Conservation (phyloP, 2,329 filamentous ascomycete species). For the Elsinoe australis region DNA sequence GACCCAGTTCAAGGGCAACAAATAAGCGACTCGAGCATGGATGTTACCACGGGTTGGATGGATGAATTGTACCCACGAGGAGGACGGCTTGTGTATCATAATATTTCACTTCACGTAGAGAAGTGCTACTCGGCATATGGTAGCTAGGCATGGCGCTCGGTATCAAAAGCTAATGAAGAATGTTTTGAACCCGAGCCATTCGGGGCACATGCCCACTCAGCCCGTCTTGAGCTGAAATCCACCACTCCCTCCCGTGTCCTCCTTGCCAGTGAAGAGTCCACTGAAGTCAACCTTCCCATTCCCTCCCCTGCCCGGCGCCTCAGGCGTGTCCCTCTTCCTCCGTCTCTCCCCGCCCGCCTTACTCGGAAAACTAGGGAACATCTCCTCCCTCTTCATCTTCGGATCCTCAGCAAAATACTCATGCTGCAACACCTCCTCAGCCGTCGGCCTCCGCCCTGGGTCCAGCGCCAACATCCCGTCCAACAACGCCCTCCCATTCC, state of each 20-base stretch:
- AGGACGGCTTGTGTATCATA: slow-evolving; percentile 12
- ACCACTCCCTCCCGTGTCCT: slow-evolving; percentile 41
- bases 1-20: slow-evolving; percentile 32
- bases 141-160: neutral
- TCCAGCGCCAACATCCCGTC: slow-evolving; percentile 65
- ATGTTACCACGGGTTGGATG: neutral
- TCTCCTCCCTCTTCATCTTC: slow-evolving; percentile 75
- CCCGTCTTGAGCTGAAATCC: no score
- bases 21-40: neutral
- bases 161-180: neutral
- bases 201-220: slow-evolving; percentile 29
- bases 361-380: slow-evolving; percentile 96
- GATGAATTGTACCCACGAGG: slow-evolving; percentile 1
- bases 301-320: slow-evolving; percentile 73
- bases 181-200: no score
- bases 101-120: neutral
- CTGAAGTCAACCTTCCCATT: slow-evolving; percentile 47
- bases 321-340: slow-evolving; percentile 64
- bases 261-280: slow-evolving; percentile 42
- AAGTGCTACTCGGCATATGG: neutral
- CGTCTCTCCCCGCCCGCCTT: slow-evolving; percentile 91
- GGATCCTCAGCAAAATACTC: slow-evolving; percentile 85
- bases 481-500: slow-evolving; percentile 64
- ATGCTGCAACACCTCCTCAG: slow-evolving; percentile 66
- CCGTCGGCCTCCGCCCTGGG: slow-evolving; percentile 61